phyloP scores from a whole-genome alignment of 225 moss, liverwort and hornwort species.

The Straminergon stramineum region DNA sequence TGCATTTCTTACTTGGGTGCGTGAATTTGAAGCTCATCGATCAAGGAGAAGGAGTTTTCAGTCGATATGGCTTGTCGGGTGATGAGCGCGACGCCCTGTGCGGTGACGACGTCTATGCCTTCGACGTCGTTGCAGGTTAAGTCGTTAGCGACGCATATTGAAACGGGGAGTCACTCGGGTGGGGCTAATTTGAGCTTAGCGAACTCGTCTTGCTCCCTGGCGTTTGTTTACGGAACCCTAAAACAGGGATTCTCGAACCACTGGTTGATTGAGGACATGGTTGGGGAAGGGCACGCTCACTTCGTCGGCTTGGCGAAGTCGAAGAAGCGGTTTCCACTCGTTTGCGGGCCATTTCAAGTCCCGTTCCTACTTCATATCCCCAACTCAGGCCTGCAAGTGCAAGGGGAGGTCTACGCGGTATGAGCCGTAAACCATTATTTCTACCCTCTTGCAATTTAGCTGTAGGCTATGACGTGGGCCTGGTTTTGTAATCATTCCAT shows the following conservation, averaged over 20 bases:
- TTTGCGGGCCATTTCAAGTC: constrained; percentile 90
- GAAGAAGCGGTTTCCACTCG: constrained; percentile 51
- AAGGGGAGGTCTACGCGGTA: constrained; percentile 64
- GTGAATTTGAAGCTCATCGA: background rate
- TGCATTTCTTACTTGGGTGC: background rate
- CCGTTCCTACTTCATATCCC: constrained; percentile 60
- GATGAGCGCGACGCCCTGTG: background rate
- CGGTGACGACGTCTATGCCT: background rate
- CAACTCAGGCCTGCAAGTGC: constrained; percentile 50
- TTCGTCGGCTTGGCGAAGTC: constrained; percentile 57
- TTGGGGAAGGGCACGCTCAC: constrained; percentile 48
- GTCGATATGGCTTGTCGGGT: constrained; percentile 8
- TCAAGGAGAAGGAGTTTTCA: background rate
- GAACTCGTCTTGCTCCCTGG: constrained; percentile 25
- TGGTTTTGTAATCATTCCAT: background rate
- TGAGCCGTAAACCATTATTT: background rate
- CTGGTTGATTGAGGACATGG: constrained; percentile 64
- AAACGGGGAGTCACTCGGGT: background rate
- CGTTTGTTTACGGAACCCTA: constrained; percentile 80
- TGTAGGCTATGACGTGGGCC: background rate
- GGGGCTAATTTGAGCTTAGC: background rate
- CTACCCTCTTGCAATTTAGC: background rate
- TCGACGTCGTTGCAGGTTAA: background rate
- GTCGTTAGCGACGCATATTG: background rate
- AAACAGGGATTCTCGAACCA: constrained; percentile 77